These are phyloP conservation scores for Tulasnella calospora DNA, from an alignment of 768 basidiomycete species.

Conservation along the genomic window DNA sequence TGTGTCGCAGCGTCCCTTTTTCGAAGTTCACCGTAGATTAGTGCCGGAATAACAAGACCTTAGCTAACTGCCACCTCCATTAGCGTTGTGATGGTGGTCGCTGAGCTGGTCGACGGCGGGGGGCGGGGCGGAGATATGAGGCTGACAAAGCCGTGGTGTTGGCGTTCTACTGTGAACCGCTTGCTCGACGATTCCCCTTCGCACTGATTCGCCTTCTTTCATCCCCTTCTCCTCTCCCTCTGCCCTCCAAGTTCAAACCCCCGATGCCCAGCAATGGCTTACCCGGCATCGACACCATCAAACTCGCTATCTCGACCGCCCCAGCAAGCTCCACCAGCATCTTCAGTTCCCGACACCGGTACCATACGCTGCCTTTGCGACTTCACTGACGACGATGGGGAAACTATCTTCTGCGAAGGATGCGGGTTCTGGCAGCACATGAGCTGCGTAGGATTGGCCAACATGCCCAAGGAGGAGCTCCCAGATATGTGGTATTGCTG, in stretches of 20 bases:
- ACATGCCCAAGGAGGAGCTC: constrained; percentile 17
- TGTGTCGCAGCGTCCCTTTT: not conserved
- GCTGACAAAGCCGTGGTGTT: not conserved
- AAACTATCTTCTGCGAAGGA: constrained; percentile 44
- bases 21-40: not conserved
- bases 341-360: constrained; percentile 24
- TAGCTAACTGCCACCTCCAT: not conserved
- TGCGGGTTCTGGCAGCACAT: constrained; percentile 46
- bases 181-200: constrained; percentile 9
- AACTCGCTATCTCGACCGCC: not conserved
- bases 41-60: not conserved
- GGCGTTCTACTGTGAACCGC: constrained; percentile 1
- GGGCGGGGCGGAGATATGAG: not conserved
- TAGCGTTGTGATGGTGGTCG: not conserved
- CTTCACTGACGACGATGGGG: constrained; percentile 43
- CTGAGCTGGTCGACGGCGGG: not conserved
- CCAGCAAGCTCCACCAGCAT: constrained; percentile 2
- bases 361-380: constrained; percentile 42
- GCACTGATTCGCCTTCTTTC: constrained; percentile 8
- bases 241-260: constrained; percentile 3
- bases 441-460: constrained; percentile 36
- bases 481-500: constrained; percentile 24
- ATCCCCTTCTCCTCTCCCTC: not conserved
- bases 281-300: constrained; percentile 9
- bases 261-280: constrained; percentile 8